Percentiles rank a stretch among this genome's conserved stretches.
Conservation (phyloP, 306 rosid species). For the Macrotyloma uniflorum region DNA sequence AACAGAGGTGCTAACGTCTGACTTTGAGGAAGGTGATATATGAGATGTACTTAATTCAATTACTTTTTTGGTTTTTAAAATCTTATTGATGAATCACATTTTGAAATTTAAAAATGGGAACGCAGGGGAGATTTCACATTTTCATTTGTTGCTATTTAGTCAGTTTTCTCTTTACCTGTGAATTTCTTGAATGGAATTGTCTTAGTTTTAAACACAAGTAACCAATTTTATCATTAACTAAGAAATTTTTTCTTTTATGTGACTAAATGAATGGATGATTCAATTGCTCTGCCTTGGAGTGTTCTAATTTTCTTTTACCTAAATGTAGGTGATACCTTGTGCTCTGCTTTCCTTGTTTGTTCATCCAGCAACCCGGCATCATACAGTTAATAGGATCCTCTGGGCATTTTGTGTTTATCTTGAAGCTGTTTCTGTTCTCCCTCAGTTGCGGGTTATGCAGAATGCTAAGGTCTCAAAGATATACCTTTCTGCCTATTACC, state of each 20-base stretch:
- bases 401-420: conserved; percentile 92
- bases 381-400: conserved; percentile 56
- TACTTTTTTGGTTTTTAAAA: background rate
- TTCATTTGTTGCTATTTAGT: background rate
- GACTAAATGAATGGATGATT: conserved; percentile 12
- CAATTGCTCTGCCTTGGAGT: conserved; percentile 10
- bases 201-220: background rate
- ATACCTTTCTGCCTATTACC: background rate
- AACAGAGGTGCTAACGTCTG: background rate
- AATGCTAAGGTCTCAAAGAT: conserved; percentile 60
- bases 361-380: conserved; percentile 74
- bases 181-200: background rate
- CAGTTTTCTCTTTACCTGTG: background rate
- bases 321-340: conserved; percentile 67
- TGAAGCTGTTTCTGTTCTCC: conserved; percentile 84
- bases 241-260: background rate
- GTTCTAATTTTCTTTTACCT: conserved; percentile 24
- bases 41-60: background rate
- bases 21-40: conserved; percentile 4
- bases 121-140: background rate
- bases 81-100: conserved; percentile 8
- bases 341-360: conserved; percentile 53
- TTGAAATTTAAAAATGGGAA: background rate
- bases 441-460: conserved; percentile 82
- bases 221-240: background rate